These are phyloP conservation scores for Bimuria novae-zelandiae DNA, from an alignment of 2,329 filamentous ascomycete genomes.

Conservation along the genomic window DNA sequence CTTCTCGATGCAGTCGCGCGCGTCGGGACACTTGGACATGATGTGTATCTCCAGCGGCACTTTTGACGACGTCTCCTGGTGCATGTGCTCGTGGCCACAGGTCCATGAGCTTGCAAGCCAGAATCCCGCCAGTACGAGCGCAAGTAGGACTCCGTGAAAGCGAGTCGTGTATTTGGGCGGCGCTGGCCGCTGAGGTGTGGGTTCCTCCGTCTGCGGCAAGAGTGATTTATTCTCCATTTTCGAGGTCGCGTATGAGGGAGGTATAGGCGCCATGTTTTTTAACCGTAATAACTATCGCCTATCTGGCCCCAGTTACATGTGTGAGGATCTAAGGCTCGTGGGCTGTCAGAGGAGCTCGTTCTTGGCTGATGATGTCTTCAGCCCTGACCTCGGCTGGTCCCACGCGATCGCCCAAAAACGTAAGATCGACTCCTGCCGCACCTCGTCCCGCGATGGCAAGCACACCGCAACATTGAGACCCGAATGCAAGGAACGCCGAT, in stretches of 20 bases:
- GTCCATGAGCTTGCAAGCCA: conserved; percentile 35
- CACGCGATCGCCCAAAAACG: background rate
- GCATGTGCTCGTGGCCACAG: conserved; percentile 32
- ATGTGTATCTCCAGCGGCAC: conserved; percentile 92
- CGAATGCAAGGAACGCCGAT: conserved; percentile 20
- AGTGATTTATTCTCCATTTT: conserved; percentile 40
- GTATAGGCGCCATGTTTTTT: background rate
- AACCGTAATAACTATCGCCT: no score
- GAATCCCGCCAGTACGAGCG: conserved; percentile 38
- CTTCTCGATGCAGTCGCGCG: conserved; percentile 77
- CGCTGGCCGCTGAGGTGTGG: conserved; percentile 24
- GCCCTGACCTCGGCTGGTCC: background rate
- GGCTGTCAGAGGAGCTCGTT: background rate
- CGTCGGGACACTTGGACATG: conserved; percentile 93
- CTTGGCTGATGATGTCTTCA: conserved; percentile 1
- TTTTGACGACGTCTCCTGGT: conserved; percentile 51
- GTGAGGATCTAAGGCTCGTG: background rate
- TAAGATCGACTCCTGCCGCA: background rate
- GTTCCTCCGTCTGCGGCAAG: conserved; percentile 26
- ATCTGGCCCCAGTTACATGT: background rate
- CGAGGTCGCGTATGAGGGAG: conserved; percentile 3
- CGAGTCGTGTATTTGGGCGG: conserved; percentile 25
- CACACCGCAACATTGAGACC: conserved; percentile 5
- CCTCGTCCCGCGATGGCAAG: background rate
- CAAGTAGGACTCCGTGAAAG: conserved; percentile 31